These are phyloP conservation scores for Trichocladium antarcticum DNA, from an alignment of 495 filamentous ascomycete genomes.

Conservation along the genomic window DNA sequence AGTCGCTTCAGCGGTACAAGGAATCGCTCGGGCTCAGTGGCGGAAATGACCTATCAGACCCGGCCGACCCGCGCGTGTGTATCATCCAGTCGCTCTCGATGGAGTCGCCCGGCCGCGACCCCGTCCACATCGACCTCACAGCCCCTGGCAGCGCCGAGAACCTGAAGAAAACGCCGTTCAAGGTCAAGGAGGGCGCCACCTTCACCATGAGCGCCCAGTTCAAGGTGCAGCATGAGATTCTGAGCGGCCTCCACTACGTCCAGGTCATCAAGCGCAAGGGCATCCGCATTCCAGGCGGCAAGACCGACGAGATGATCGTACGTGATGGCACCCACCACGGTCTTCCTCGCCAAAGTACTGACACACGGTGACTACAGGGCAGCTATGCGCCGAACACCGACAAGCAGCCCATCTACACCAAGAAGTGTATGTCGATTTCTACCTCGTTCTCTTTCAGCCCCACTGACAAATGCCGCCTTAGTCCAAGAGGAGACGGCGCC, in stretches of 20 bases:
- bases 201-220: conserved; percentile 91
- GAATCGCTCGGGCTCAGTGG: conserved; percentile 77
- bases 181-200: conserved; percentile 84
- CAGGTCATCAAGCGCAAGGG: conserved; percentile 84
- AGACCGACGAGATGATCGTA: conserved; percentile 95
- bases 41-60: conserved; percentile 50
- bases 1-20: conserved; percentile 95
- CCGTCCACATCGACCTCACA: conserved; percentile 75
- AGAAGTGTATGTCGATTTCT: conserved; percentile 56
- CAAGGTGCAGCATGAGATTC: conserved; percentile 89
- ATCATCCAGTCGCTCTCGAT: conserved; percentile 87
- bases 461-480: conserved; percentile 25
- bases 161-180: conserved; percentile 83
- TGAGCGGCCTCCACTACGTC: conserved; percentile 88
- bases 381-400: conserved; percentile 84
- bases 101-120: conserved; percentile 61
- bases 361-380: conserved; percentile 36
- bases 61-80: conserved; percentile 67
- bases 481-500: conserved; percentile 86
- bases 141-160: conserved; percentile 50
- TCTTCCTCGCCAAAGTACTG: background rate
- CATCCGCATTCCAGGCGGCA: conserved; percentile 56
- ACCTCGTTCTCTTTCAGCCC: too few species aligned
- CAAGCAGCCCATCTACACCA: conserved; percentile 70
- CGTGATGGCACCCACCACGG: conserved; percentile 21